A percentile compares a stretch with the other conserved stretches of the same genome.
These are phyloP conservation scores for Pseudopithomyces maydicus DNA, from an alignment of 2,329 filamentous ascomycete species.

Conservation along the genomic window DNA sequence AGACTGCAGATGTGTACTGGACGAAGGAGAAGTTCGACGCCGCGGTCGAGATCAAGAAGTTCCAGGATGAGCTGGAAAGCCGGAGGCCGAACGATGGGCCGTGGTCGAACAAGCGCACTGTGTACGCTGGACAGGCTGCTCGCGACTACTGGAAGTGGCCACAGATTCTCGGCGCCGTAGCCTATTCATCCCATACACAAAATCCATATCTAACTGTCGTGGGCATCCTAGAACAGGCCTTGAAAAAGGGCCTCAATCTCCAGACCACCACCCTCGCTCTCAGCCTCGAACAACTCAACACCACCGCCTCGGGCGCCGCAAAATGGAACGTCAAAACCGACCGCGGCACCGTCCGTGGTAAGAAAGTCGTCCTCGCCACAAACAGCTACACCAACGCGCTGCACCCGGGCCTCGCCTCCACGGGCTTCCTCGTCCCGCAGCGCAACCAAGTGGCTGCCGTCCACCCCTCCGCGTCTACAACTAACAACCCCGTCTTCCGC, in stretches of 20 bases:
- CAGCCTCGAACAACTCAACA: background rate
- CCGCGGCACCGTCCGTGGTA: conserved; percentile 4
- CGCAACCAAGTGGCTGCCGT: conserved; percentile 4
- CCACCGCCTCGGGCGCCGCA: background rate
- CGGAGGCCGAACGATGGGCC: conserved; percentile 7
- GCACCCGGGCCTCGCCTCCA: conserved; percentile 2
- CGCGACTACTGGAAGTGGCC: conserved; percentile 9
- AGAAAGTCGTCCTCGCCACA: conserved; percentile 1
- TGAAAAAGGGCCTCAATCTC: conserved; percentile 4
- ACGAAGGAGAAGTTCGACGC: conserved; percentile 4
- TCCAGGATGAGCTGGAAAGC: conserved; percentile 6
- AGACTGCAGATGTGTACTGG: conserved; percentile 7
- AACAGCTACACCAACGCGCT: conserved; percentile 8
- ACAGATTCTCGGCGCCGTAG: conserved; percentile 1
- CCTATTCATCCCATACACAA: conserved; percentile 3
- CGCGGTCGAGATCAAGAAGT: conserved; percentile 1
- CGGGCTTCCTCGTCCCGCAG: conserved; percentile 3
- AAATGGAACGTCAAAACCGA: conserved; percentile 16
- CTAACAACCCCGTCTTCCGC: conserved; percentile 5
- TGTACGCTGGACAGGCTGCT: conserved; percentile 3
- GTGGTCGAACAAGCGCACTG: conserved; percentile 4
- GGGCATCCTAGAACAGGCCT: background rate
- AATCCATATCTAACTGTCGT: conserved; percentile 4
- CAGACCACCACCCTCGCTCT: conserved; percentile 3
- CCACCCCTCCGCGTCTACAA: background rate